Evolutionary conservation across 176 grass and related monocot genomes (phyloP).

Genomic region (Musa beccarii): DNA sequence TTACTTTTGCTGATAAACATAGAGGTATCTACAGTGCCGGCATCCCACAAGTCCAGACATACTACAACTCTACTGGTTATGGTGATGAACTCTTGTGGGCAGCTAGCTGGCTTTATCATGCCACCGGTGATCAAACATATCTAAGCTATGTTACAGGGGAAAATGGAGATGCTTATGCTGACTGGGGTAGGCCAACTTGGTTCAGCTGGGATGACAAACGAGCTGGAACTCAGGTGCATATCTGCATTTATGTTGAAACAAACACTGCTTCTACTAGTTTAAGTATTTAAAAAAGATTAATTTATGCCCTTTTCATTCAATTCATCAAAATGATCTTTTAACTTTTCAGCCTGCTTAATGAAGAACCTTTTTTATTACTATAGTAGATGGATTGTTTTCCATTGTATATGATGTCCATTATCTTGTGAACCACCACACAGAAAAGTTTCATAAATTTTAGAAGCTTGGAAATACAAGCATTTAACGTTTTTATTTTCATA

Average conservation of each 20-base stretch:
- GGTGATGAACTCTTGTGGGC: slow-evolving; percentile 86
- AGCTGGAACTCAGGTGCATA: slow-evolving; percentile 77
- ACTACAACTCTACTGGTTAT: slow-evolving; percentile 84
- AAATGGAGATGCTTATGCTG: slow-evolving; percentile 68
- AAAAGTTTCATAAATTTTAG: not conserved
- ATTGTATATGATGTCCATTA: not conserved
- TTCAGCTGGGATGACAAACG: slow-evolving; percentile 99
- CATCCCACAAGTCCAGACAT: slow-evolving; percentile 60
- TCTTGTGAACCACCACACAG: not conserved
- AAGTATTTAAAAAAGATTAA: not conserved
- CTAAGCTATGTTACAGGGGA: slow-evolving; percentile 83
- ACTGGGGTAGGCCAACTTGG: slow-evolving; percentile 94
- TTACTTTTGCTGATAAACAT: slow-evolving; percentile 82
- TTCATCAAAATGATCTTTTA: not conserved
- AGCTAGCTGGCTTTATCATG: slow-evolving; percentile 98
- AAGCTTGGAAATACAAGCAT: not conserved
- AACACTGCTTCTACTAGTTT: not conserved
- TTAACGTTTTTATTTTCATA: not conserved
- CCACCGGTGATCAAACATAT: slow-evolving; percentile 85
- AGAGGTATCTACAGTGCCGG: slow-evolving; percentile 60
- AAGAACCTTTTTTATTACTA: not conserved
- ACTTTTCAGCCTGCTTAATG: not conserved
- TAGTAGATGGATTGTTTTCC: not conserved
- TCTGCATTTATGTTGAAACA: not conserved
- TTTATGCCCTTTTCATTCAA: not conserved